Evolutionary conservation across 805 yeast genomes (phyloP), one percentile per base, ranked within the genome.

Genomic region (Spathaspora boniae): DNA sequence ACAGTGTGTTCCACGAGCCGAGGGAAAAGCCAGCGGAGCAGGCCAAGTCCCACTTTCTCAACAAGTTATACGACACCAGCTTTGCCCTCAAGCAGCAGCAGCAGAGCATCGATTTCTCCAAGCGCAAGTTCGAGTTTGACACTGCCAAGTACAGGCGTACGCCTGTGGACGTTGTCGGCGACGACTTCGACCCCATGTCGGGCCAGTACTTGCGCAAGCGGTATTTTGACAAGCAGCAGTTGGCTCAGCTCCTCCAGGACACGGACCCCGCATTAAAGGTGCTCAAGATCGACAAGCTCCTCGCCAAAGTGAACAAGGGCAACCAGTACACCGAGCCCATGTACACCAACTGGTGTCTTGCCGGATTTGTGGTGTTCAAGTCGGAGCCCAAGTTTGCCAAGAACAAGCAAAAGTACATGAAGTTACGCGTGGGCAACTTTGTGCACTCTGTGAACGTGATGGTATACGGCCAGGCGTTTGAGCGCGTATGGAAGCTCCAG

Each of bases 281-380:
- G 1, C 56, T 85, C 30, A 62, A 83, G 26, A 53, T 86, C 2
- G 72, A 73, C 7, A 77, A 79, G 44, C 54, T 83, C 2, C 68
- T 76, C 45, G 82, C 86, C 2, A 78, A 80, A 43, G 78, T 88
- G 1, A 45, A 54, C 19, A 82, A 93, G 2, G 93, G 95, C 0
- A 43, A 40, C 14, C 65, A 74, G 15, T 88, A 74, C 50, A 53
- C 59, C 5, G 83, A 83, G 31, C 95, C 96, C 0, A 59, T 61
- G 22, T 80, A 81, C 48, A 59, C 82, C 3, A 88, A 89, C 51
- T 88, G 87, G 83, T 80, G 81, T n/a, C 72, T 80, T 1, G 49
- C 82, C n/a, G 97, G 95, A 1, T 67, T 85, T 2, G 64, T 89
- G 0, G 62, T 77, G 4, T 50, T 54, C 15, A 87, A 87, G 49